Percentiles rank a stretch among this genome's conserved stretches.
These are phyloP conservation scores for Calonectria leucothoes DNA, from an alignment of 2,329 filamentous ascomycete genomes.

Conservation along the genomic window DNA sequence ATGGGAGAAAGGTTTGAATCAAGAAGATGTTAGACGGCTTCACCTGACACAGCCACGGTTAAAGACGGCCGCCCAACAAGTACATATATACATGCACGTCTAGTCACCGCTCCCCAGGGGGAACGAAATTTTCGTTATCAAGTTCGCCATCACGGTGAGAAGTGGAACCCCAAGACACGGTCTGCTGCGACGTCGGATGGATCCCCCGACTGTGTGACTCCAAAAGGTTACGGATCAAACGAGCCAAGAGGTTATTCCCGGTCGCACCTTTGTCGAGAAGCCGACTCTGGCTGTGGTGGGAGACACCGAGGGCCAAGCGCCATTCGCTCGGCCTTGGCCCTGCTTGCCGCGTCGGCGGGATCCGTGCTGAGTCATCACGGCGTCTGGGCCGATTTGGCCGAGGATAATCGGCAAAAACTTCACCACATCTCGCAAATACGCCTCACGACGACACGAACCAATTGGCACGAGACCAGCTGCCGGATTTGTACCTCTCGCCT, in stretches of 20 bases:
- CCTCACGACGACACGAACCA: slow-evolving; percentile 10
- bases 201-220: slow-evolving; percentile 1
- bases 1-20: not conserved
- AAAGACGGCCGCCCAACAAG: not conserved
- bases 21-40: not conserved
- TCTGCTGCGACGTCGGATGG: slow-evolving; percentile 19
- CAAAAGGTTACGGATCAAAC: not conserved
- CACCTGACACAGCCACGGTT: not conserved
- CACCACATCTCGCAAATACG: slow-evolving; percentile 10
- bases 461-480: slow-evolving; percentile 27
- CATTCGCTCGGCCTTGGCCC: slow-evolving; percentile 6
- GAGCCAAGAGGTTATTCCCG: slow-evolving; percentile 24
- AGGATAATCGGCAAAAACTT: slow-evolving; percentile 17
- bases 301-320: slow-evolving; percentile 20
- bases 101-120: not conserved
- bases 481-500: not conserved
- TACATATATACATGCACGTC: slow-evolving; percentile 20
- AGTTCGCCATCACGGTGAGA: not conserved
- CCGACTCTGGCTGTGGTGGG: slow-evolving; percentile 20
- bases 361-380: slow-evolving; percentile 36
- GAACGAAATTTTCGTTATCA: not conserved
- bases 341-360: not conserved
- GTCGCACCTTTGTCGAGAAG: not conserved
- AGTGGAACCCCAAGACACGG: slow-evolving; percentile 3
- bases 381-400: slow-evolving; percentile 1